Evolutionary conservation across 805 yeast species (phyloP), one percentile per base, ranked within the genome.

Genomic region (Kazachstania martiniae): DNA sequence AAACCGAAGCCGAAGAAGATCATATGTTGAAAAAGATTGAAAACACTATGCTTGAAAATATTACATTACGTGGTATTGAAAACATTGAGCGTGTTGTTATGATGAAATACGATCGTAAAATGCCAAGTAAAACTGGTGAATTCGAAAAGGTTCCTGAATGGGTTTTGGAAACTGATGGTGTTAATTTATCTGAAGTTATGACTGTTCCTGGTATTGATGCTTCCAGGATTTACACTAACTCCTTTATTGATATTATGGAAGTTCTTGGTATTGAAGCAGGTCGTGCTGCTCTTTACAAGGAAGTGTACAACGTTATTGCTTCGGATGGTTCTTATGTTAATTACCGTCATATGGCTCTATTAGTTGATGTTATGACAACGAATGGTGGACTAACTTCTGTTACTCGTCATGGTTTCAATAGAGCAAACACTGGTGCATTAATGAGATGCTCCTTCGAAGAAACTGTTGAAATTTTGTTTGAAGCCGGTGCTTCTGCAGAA

Each of bases 391-490:
- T 91, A 60, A 89, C 93, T 83, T 97, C 99, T 25, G 87, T 91
- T 51, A 89, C 97, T 27, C 93, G 99, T 72, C 98, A 91, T 56
- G 99, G 99, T 72, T 89, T 91, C 62, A 91, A 91, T 62, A 79
- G 99, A 64, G 82, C 94, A 24, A 95, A 91, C 45, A 91, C 99
- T 19, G 99, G 99, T 63, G 98, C 98, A 2, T 70, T 91, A 54
- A 91, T 91, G 99, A 77, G 99, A 63, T 91, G 96, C 67, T 89
- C 98, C 27, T 91, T 91, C 66, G 99, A 91, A 64, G 99, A 91
- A 61, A 91, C 99, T 6, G 99, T 91, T 26, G 99, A 91, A 63
- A 91, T 91, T 51, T 65, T 91, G 56, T 74, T 91, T 48, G 98
- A 91, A 53, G 99, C 99, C 13, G 98, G 95, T 58, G 94, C 97